phyloP scores from a whole-genome alignment of 441 rosid genomes.

The Gossypium laxum region DNA sequence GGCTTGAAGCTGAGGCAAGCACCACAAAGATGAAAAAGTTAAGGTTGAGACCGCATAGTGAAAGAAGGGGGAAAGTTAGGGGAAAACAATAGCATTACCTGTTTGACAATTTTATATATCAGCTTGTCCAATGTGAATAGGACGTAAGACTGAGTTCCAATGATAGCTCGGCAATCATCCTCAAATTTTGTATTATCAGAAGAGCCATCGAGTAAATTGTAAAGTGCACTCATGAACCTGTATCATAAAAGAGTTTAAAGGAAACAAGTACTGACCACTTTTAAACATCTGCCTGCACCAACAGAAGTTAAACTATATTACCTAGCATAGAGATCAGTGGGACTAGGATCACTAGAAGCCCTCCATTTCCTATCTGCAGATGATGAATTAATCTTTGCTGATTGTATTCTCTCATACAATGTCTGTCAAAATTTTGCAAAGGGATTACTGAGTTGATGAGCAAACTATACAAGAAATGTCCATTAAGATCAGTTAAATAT shows the following conservation, averaged over 20 bases:
- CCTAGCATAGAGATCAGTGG: conserved; percentile 84
- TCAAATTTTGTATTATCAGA: conserved; percentile 90
- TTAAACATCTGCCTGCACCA: conserved; percentile 1
- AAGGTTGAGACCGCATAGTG: conserved; percentile 1
- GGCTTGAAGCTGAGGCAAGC: conserved; percentile 63
- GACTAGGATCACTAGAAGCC: conserved; percentile 55
- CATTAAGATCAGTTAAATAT: conserved; percentile 1
- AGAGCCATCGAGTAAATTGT: conserved; percentile 86
- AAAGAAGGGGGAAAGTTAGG: not conserved
- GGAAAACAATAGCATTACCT: conserved; percentile 33
- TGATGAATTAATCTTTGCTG: conserved; percentile 84
- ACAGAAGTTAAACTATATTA: conserved; percentile 21
- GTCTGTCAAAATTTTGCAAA: conserved; percentile 36
- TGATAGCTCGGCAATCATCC: conserved; percentile 89
- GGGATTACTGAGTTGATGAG: conserved; percentile 10
- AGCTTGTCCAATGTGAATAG: conserved; percentile 92
- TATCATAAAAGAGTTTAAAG: conserved; percentile 8
- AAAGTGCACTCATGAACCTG: conserved; percentile 90
- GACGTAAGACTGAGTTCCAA: conserved; percentile 90
- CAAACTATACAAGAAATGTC: not conserved
- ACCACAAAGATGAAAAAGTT: not conserved
- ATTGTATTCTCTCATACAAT: conserved; percentile 73
- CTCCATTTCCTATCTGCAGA: conserved; percentile 86
- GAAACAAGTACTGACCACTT: conserved; percentile 9
- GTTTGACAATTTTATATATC: conserved; percentile 84